Percentiles rank a stretch among this genome's conserved stretches.
Evolutionary conservation across 768 basidiomycete genomes (phyloP).

Genomic region (Macrocybe gigantea): DNA sequence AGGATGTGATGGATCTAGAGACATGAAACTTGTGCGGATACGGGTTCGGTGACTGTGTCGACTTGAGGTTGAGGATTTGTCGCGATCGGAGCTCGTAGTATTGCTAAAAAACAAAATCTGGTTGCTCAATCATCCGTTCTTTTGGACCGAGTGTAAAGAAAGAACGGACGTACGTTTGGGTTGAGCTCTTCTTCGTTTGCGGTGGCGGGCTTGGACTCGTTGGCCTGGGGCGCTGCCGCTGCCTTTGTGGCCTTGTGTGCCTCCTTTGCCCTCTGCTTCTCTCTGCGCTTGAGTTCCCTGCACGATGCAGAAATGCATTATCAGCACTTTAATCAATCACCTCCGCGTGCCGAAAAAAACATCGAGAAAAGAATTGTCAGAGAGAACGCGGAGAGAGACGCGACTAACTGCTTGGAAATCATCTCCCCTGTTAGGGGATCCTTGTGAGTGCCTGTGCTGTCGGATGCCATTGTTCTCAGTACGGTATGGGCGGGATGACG

Average conservation of each 20-base stretch:
- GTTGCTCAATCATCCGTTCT: neutral
- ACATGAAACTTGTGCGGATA: constrained; percentile 99
- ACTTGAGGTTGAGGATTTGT: constrained; percentile 79
- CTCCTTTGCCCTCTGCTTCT: constrained; percentile 83
- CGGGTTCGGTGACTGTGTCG: constrained; percentile 83
- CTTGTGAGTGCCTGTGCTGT: constrained; percentile 46
- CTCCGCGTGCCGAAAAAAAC: constrained; percentile 4
- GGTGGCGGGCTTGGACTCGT: constrained; percentile 32
- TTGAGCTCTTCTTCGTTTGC: constrained; percentile 79
- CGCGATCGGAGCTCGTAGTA: constrained; percentile 93
- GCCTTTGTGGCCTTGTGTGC: constrained; percentile 44
- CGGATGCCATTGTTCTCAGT: constrained; percentile 32
- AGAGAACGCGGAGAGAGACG: constrained; percentile 2
- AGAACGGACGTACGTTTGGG: constrained; percentile 66
- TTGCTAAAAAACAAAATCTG: constrained; percentile 54
- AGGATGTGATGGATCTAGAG: constrained; percentile 63
- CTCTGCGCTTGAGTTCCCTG: constrained; percentile 92
- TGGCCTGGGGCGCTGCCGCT: constrained; percentile 29
- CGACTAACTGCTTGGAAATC: constrained; percentile 89
- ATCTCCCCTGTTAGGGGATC: constrained; percentile 92
- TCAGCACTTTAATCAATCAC: neutral
- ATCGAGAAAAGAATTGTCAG: neutral
- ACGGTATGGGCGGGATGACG: neutral
- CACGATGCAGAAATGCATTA: constrained; percentile 19
- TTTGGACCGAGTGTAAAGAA: neutral